These are phyloP conservation scores for Solanum rostratum DNA, from an alignment of 257 asterid genomes.

Conservation along the genomic window DNA sequence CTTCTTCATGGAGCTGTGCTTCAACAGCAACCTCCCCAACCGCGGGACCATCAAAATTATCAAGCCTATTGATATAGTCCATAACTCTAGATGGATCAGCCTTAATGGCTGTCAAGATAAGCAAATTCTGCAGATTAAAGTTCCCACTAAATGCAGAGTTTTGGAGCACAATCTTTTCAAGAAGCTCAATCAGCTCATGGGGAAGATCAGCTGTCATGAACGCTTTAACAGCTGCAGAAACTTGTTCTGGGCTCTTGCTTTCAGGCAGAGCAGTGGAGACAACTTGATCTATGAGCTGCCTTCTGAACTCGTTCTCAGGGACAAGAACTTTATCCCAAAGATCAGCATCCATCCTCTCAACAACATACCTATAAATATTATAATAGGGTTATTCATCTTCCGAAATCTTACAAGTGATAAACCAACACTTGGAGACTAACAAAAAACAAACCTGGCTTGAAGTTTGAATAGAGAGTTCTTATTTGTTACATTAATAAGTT, in stretches of 20 bases:
- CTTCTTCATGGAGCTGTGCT: slow-evolving; percentile 87
- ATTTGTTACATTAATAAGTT: slow-evolving; percentile 86
- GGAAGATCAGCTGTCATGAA: slow-evolving; percentile 99
- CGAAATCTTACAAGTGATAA: background rate
- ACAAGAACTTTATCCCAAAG: slow-evolving; percentile 89
- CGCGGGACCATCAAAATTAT: slow-evolving; percentile 97
- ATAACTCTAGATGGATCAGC: slow-evolving; percentile 98
- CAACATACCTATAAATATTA: slow-evolving; percentile 72
- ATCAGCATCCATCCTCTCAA: slow-evolving; percentile 96
- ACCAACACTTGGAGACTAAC: background rate
- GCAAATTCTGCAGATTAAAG: slow-evolving; percentile 83
- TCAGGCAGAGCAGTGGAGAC: slow-evolving; percentile 99
- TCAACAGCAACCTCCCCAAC: slow-evolving; percentile 99
- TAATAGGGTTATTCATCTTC: slow-evolving; percentile 45
- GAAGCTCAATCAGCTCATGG: slow-evolving; percentile 94
- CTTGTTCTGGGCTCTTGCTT: slow-evolving; percentile 99
- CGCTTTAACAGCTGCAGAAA: slow-evolving; percentile 98
- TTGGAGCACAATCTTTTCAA: slow-evolving; percentile 96
- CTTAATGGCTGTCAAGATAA: slow-evolving; percentile 90
- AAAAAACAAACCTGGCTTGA: slow-evolving; percentile 81
- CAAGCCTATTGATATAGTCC: slow-evolving; percentile 95
- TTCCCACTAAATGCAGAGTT: slow-evolving; percentile 98
- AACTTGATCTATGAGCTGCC: slow-evolving; percentile 97
- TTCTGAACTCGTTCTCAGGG: slow-evolving; percentile 92
- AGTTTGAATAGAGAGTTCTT: slow-evolving; percentile 92